phyloP scores from a whole-genome alignment of 495 filamentous ascomycete genomes.

The Talaromyces nanjingensis region DNA sequence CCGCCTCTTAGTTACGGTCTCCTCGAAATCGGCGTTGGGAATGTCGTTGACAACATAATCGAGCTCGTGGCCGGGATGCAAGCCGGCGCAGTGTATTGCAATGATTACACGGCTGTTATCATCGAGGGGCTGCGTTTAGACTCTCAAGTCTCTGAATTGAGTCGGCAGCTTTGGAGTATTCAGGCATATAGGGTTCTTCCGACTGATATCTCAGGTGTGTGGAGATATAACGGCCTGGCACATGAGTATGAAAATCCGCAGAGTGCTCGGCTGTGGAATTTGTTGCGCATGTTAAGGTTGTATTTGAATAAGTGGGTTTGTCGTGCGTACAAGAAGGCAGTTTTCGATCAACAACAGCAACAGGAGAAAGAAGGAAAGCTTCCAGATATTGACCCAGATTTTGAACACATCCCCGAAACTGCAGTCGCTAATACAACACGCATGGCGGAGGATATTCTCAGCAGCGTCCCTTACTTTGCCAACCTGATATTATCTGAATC shows the following conservation, averaged over 20 bases:
- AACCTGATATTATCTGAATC: background rate
- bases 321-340: background rate
- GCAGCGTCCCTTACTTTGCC: background rate
- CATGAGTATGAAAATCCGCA: background rate
- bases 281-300: constrained; percentile 2
- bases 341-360: background rate
- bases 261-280: background rate
- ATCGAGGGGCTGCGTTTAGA: background rate
- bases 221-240: background rate
- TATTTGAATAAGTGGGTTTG: background rate
- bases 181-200: background rate
- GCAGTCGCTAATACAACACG: background rate
- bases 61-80: background rate
- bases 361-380: background rate
- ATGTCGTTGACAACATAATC: background rate
- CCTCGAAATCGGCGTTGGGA: background rate
- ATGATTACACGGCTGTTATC: background rate
- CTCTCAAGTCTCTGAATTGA: background rate
- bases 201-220: background rate
- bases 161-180: background rate
- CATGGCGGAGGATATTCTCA: constrained; percentile 1
- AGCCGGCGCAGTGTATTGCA: background rate
- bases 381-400: background rate
- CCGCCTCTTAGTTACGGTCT: background rate
- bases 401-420: background rate